These are phyloP conservation scores for Mucor velutinosus DNA, from an alignment of 371 early-diverging fungal species.

Conservation along the genomic window DNA sequence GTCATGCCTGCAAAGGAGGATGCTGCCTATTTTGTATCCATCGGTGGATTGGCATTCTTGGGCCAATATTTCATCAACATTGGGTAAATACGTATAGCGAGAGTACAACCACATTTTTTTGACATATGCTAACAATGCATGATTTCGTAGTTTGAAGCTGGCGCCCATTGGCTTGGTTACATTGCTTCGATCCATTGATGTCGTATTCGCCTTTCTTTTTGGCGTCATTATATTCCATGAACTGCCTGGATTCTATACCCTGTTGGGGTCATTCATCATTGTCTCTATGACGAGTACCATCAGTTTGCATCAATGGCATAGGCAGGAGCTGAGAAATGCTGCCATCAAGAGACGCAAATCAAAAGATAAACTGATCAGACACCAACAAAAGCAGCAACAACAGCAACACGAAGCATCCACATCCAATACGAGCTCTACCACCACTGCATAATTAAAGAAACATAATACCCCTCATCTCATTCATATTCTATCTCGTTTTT, in stretches of 20 bases:
- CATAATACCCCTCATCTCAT: not conserved
- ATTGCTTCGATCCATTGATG: slow-evolving; percentile 75
- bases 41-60: slow-evolving; percentile 66
- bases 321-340: slow-evolving; percentile 9
- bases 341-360: slow-evolving; percentile 16
- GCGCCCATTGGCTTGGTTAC: slow-evolving; percentile 72
- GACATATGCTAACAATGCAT: not conserved
- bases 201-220: slow-evolving; percentile 76
- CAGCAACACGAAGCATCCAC: not conserved
- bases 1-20: not conserved
- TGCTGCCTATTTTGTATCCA: not conserved
- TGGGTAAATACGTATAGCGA: slow-evolving; percentile 39
- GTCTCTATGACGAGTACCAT: slow-evolving; percentile 61
- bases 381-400: slow-evolving; percentile 9
- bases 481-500: not conserved
- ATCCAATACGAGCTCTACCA: not conserved
- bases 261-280: slow-evolving; percentile 66
- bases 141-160: slow-evolving; percentile 56
- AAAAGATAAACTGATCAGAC: slow-evolving; percentile 11
- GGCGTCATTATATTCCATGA: slow-evolving; percentile 72
- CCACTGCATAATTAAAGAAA: not conserved
- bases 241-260: slow-evolving; percentile 51
- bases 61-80: slow-evolving; percentile 74
- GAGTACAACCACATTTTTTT: not conserved
- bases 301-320: slow-evolving; percentile 61